These are phyloP conservation scores for Chamaecrista fasciculata DNA, from an alignment of 306 rosid species.

Conservation along the genomic window DNA sequence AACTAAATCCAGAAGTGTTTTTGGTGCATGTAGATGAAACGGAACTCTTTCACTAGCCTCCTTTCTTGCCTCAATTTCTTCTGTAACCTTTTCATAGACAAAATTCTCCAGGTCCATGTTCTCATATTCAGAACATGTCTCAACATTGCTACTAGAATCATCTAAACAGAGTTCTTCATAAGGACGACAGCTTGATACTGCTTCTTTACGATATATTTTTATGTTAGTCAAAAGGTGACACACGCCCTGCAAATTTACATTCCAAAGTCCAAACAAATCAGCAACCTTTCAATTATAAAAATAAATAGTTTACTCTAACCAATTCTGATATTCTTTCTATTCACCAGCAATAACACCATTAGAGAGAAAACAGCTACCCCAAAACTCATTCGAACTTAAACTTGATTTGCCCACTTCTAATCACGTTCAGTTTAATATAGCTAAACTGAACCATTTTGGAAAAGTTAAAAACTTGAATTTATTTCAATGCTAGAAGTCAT, in stretches of 20 bases:
- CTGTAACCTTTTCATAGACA: conserved; percentile 79
- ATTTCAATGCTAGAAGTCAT: background rate
- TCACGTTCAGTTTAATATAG: background rate
- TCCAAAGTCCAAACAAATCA: conserved; percentile 21
- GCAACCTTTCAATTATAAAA: background rate
- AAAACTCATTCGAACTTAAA: background rate
- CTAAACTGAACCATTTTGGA: background rate
- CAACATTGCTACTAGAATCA: conserved; percentile 68
- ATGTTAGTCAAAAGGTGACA: conserved; percentile 81
- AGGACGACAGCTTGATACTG: conserved; percentile 55
- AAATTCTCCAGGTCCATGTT: conserved; percentile 93
- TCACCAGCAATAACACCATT: background rate
- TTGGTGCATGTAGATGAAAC: conserved; percentile 81
- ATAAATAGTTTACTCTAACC: background rate
- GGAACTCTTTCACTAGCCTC: conserved; percentile 62
- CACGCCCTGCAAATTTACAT: conserved; percentile 74
- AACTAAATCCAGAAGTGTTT: conserved; percentile 69
- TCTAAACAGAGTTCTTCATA: conserved; percentile 64
- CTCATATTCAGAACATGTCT: conserved; percentile 71
- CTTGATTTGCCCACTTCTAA: background rate
- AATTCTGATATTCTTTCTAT: background rate
- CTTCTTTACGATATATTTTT: conserved; percentile 74
- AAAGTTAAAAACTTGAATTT: background rate
- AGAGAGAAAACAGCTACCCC: background rate
- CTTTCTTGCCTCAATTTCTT: conserved; percentile 84